phyloP scores from a whole-genome alignment of 352 stramenopile genomes.

The Phytophthora brassicae region DNA sequence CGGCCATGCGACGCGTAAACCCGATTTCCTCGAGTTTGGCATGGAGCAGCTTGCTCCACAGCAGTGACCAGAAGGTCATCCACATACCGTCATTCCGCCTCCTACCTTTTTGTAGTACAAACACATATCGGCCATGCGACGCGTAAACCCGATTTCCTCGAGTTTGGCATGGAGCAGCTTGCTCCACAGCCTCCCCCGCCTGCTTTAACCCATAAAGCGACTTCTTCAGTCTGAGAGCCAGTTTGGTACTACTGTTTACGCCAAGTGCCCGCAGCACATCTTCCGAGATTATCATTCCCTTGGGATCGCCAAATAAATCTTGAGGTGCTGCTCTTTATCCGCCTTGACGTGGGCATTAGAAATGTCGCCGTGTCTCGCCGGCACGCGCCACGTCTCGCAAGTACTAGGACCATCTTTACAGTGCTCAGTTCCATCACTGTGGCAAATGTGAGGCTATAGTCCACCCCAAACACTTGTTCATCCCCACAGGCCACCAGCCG shows the following conservation, averaged over 20 bases:
- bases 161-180: background rate
- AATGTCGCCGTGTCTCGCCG: conserved; percentile 3
- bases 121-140: conserved; percentile 7
- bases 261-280: background rate
- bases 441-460: background rate
- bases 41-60: conserved; percentile 6
- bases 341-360: conserved; percentile 4
- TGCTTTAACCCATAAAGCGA: conserved; percentile 2
- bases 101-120: conserved; percentile 7
- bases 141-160: background rate
- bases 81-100: conserved; percentile 27
- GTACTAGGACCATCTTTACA: conserved; percentile 1
- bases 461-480: background rate
- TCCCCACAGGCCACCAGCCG: background rate
- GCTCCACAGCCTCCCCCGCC: conserved; percentile 3
- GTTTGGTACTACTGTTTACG: background rate
- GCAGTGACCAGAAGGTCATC: conserved; percentile 35
- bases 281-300: background rate
- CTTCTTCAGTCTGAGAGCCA: background rate
- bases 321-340: background rate
- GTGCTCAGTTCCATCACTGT: background rate
- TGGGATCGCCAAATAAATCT: conserved; percentile 5
- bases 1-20: conserved; percentile 1
- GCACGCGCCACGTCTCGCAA: background rate
- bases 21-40: background rate